Conservation (phyloP, 2,329 filamentous ascomycete species). For the Colletotrichum lindemuthianum region DNA sequence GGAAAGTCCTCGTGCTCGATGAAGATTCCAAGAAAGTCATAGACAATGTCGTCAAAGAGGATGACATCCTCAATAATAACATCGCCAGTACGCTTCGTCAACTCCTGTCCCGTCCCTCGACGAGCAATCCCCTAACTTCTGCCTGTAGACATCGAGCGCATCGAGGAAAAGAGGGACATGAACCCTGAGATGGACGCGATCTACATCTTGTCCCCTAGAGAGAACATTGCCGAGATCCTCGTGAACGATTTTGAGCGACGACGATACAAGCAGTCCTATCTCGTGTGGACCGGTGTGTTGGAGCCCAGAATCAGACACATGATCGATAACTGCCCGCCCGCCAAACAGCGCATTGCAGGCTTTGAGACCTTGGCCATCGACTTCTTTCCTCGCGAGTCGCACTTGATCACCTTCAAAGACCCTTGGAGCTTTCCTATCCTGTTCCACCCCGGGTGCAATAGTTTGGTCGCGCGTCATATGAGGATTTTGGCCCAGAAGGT, state of each 20-base stretch:
- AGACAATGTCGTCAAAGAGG: slow-evolving; percentile 90
- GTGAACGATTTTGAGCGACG: slow-evolving; percentile 90
- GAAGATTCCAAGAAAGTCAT: slow-evolving; percentile 84
- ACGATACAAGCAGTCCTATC: slow-evolving; percentile 80
- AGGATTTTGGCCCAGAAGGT: slow-evolving; percentile 90
- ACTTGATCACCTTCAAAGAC: slow-evolving; percentile 90
- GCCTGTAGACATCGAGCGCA: slow-evolving; percentile 85
- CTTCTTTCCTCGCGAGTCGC: slow-evolving; percentile 90
- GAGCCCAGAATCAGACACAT: slow-evolving; percentile 76
- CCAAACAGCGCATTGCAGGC: slow-evolving; percentile 79
- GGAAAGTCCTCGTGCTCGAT: slow-evolving; percentile 96
- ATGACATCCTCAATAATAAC: slow-evolving; percentile 96
- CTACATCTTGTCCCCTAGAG: slow-evolving; percentile 86
- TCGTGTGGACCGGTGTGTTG: slow-evolving; percentile 87
- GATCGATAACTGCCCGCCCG: slow-evolving; percentile 76
- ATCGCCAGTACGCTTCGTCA: slow-evolving; percentile 79
- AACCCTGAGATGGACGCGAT: slow-evolving; percentile 95
- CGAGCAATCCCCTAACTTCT: slow-evolving; percentile 33
- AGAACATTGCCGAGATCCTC: slow-evolving; percentile 92
- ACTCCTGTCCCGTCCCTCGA: not conserved
- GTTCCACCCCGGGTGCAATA: slow-evolving; percentile 91
- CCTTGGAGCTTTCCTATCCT: slow-evolving; percentile 95
- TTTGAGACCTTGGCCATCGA: slow-evolving; percentile 88
- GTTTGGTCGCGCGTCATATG: slow-evolving; percentile 84
- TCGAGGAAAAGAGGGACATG: slow-evolving; percentile 84